A percentile compares a stretch with the other conserved stretches of the same genome.
Conservation (phyloP, 1,284 basidiomycete genomes). For the Gomphus bonarii region DNA sequence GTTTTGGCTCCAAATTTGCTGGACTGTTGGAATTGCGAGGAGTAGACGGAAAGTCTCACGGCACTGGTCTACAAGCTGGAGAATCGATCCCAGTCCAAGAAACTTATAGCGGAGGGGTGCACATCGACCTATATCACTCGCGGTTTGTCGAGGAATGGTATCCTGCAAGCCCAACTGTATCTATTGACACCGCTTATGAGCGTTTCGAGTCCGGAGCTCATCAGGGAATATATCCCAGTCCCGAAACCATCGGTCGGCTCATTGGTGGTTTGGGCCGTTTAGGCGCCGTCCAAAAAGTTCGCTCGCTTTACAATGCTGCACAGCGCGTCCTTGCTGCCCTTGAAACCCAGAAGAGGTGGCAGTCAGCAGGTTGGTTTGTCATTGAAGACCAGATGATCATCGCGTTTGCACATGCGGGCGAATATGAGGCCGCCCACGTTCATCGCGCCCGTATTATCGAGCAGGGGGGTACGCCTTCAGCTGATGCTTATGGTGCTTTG, state of each 20-base stretch:
- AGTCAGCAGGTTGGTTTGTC: conserved; percentile 48
- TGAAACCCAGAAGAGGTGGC: conserved; percentile 20
- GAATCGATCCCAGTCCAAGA: not conserved
- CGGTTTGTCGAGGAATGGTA: conserved; percentile 34
- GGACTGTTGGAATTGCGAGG: not conserved
- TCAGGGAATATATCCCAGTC: conserved; percentile 39
- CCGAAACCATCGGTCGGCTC: conserved; percentile 47
- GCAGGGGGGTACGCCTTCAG: conserved; percentile 67
- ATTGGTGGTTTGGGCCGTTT: conserved; percentile 61
- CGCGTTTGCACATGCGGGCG: conserved; percentile 71
- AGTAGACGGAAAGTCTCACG: not conserved
- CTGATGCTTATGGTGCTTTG: conserved; percentile 86
- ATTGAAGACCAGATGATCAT: conserved; percentile 87
- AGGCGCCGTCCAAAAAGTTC: conserved; percentile 50
- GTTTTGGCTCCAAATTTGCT: conserved; percentile 1
- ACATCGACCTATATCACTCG: conserved; percentile 25
- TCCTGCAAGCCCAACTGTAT: conserved; percentile 20
- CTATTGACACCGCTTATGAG: conserved; percentile 25
- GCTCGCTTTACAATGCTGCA: conserved; percentile 58
- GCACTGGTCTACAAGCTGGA: not conserved
- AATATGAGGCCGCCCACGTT: conserved; percentile 68
- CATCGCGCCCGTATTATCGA: conserved; percentile 75
- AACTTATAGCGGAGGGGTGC: not conserved
- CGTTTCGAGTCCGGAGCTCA: conserved; percentile 28
- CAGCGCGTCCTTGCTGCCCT: conserved; percentile 48